Evolutionary conservation across 352 stramenopile species (phyloP).

Genomic region (Phytophthora tubulina): DNA sequence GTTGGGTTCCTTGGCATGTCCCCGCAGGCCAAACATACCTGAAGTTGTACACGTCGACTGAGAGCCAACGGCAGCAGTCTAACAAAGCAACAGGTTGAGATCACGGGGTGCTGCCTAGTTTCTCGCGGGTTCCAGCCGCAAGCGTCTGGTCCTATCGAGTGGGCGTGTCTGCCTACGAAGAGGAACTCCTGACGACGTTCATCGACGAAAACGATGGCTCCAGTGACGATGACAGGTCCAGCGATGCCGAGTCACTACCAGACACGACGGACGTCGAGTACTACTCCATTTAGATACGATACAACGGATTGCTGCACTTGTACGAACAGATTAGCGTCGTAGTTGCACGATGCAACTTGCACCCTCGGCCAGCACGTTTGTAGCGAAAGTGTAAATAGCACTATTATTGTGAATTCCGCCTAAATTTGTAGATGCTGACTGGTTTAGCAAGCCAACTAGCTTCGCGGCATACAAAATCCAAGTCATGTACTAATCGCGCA

Average conservation of each 20-base stretch:
- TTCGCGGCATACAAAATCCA: too few relatives aligned
- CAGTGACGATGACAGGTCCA: constrained; percentile 35
- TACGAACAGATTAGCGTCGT: constrained; percentile 54
- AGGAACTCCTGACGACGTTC: constrained; percentile 25
- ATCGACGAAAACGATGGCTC: constrained; percentile 27
- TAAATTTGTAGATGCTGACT: too few relatives aligned
- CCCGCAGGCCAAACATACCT: too few relatives aligned
- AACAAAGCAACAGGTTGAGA: constrained; percentile 20
- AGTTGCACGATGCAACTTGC: constrained; percentile 25
- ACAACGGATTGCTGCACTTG: constrained; percentile 71
- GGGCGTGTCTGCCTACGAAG: constrained; percentile 52
- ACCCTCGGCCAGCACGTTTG: constrained; percentile 6
- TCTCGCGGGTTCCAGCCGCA: constrained; percentile 50
- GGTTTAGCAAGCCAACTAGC: too few relatives aligned
- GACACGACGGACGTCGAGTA: constrained; percentile 43
- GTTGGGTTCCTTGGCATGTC: too few relatives aligned
- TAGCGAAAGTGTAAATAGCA: too few relatives aligned
- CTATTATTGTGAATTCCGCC: too few relatives aligned
- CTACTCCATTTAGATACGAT: constrained; percentile 74
- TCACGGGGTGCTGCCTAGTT: constrained; percentile 50
- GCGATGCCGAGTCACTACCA: constrained; percentile 12
- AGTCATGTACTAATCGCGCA: too few relatives aligned
- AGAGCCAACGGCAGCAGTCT: constrained; percentile 26
- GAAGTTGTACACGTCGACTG: too few relatives aligned
- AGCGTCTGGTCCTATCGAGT: constrained; percentile 81